phyloP scores from a whole-genome alignment of 352 stramenopile species.

The Phytophthora uliginosa region DNA sequence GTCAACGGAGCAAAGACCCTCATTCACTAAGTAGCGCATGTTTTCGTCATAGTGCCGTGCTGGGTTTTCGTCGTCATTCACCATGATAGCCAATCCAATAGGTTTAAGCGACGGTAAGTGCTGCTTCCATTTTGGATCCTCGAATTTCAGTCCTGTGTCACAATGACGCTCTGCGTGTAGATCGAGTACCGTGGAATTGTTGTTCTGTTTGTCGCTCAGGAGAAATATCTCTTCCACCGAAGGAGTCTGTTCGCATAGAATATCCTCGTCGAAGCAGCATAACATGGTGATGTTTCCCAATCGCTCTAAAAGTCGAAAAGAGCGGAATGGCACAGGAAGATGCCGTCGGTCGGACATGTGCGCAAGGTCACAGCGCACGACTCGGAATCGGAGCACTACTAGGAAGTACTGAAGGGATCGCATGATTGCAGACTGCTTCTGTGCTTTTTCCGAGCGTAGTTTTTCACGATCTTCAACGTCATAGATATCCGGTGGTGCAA shows the following conservation, averaged over 20 bases:
- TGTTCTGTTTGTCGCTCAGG: constrained; percentile 77
- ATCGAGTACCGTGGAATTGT: constrained; percentile 77
- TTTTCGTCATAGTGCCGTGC: constrained; percentile 69
- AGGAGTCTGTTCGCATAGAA: constrained; percentile 84
- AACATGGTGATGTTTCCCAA: constrained; percentile 90
- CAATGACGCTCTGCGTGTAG: constrained; percentile 78
- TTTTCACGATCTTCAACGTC: constrained; percentile 89
- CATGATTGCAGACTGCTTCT: constrained; percentile 70
- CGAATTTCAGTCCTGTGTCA: constrained; percentile 86
- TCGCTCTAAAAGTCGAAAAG: constrained; percentile 83
- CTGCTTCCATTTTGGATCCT: constrained; percentile 88
- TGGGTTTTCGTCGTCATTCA: constrained; percentile 84
- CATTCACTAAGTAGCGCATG: constrained; percentile 82
- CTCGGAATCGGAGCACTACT: constrained; percentile 73
- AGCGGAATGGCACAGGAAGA: constrained; percentile 75
- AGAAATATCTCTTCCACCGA: constrained; percentile 90
- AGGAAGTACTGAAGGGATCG: constrained; percentile 83
- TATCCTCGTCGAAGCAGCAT: constrained; percentile 91
- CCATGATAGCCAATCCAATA: constrained; percentile 80
- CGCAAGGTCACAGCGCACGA: constrained; percentile 59
- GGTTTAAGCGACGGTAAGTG: constrained; percentile 85
- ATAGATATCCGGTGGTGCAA: constrained; percentile 67
- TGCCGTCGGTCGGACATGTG: constrained; percentile 53
- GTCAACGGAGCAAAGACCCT: constrained; percentile 40
- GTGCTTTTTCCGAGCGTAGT: constrained; percentile 74